Percentiles rank a stretch among this genome's conserved stretches.
Evolutionary conservation across 345 rosid genomes (phyloP).

Genomic region (Pistacia atlantica): DNA sequence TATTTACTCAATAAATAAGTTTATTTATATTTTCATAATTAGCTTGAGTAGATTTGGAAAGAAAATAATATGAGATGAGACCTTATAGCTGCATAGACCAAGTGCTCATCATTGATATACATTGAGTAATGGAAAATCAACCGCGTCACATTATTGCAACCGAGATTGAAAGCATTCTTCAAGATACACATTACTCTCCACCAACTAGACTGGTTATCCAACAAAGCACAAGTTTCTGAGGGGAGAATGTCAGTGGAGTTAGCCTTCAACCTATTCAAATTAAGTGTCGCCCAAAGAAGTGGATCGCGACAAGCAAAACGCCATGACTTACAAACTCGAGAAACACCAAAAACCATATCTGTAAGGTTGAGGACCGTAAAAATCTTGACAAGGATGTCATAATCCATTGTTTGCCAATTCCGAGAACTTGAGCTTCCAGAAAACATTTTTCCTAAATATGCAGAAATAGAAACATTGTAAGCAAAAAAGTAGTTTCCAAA

Average conservation of each 20-base stretch:
- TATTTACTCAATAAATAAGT: neutral
- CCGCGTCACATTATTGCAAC: constrained; percentile 8
- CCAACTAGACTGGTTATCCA: neutral
- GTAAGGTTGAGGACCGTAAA: neutral
- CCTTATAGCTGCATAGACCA: constrained; percentile 17
- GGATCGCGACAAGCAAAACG: neutral
- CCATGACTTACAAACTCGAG: constrained; percentile 16
- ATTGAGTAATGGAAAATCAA: constrained; percentile 12
- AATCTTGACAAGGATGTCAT: constrained; percentile 19
- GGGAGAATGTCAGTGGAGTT: neutral
- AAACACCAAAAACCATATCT: constrained; percentile 13
- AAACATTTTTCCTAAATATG: constrained; percentile 2
- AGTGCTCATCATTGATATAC: constrained; percentile 13
- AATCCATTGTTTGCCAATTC: constrained; percentile 17
- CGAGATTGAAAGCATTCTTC: constrained; percentile 11
- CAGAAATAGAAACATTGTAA: constrained; percentile 2
- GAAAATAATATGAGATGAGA: neutral
- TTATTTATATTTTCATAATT: neutral
- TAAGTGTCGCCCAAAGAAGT: constrained; percentile 11
- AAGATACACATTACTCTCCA: neutral
- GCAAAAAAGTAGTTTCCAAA: neutral
- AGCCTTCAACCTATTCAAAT: neutral
- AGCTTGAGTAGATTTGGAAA: neutral
- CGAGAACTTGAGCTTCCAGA: neutral
- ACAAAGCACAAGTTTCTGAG: neutral